A percentile compares a stretch with the other conserved stretches of the same genome.
These are phyloP conservation scores for Mycena latifolia DNA, from an alignment of 768 basidiomycete species.

Conservation along the genomic window DNA sequence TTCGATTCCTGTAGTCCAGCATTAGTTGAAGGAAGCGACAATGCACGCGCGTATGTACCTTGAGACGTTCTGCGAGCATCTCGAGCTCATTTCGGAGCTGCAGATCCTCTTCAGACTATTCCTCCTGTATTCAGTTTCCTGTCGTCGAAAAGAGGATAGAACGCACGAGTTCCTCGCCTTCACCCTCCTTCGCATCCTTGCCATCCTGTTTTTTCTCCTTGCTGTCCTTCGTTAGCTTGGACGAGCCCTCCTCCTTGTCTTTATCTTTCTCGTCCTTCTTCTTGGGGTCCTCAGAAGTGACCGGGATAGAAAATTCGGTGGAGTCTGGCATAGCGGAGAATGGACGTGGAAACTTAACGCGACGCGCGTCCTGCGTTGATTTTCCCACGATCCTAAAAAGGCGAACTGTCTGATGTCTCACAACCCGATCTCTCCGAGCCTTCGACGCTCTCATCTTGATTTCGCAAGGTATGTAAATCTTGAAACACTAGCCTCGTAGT, in stretches of 20 bases:
- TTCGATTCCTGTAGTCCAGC: conserved; percentile 80
- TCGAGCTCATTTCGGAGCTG: conserved; percentile 95
- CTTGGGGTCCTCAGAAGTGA: conserved; percentile 81
- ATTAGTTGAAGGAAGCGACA: conserved; percentile 34
- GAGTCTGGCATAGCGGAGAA: conserved; percentile 38
- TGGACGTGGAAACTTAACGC: conserved; percentile 48
- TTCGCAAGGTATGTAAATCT: too few relatives aligned
- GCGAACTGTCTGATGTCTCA: too few relatives aligned
- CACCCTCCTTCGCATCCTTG: conserved; percentile 66
- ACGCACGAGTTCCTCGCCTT: conserved; percentile 87
- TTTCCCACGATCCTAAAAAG: background rate
- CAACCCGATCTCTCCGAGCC: too few relatives aligned
- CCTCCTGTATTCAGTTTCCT: conserved; percentile 20
- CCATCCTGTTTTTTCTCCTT: conserved; percentile 63
- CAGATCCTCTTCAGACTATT: conserved; percentile 93
- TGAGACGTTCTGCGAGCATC: conserved; percentile 95
- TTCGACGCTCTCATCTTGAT: too few relatives aligned
- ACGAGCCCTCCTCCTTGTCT: conserved; percentile 67
- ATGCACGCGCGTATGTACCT: conserved; percentile 62
- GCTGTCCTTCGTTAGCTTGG: conserved; percentile 66
- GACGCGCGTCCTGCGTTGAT: conserved; percentile 62
- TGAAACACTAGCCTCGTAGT: too few relatives aligned
- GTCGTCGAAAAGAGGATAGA: conserved; percentile 6
- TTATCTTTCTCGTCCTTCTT: conserved; percentile 69
- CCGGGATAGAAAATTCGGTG: conserved; percentile 69